Conservation (phyloP, 2,329 filamentous ascomycete species). For the Nemania sp. region DNA sequence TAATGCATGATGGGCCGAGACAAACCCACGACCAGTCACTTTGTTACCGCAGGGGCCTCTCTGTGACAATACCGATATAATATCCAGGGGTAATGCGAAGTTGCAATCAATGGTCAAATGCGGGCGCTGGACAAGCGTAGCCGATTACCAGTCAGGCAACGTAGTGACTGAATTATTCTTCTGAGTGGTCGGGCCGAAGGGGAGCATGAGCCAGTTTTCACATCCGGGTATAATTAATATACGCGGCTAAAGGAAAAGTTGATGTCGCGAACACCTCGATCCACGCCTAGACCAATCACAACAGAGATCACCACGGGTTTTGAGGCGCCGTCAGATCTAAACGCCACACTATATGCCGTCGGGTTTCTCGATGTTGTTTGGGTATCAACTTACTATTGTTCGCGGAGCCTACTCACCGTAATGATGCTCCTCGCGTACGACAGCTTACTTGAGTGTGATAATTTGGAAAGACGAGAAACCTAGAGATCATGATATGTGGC, state of each 20-base stretch:
- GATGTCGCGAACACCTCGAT: neutral
- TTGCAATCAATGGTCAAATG: neutral
- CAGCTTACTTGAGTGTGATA: too few relatives aligned
- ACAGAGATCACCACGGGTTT: neutral
- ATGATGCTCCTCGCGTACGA: too few relatives aligned
- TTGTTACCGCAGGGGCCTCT: neutral
- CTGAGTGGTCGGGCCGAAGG: neutral
- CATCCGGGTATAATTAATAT: conserved; percentile 15
- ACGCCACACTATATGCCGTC: neutral
- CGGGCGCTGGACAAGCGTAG: neutral
- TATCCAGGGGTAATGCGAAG: neutral
- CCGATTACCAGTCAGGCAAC: neutral
- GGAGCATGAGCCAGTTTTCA: conserved; percentile 25
- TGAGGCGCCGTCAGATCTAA: conserved; percentile 13
- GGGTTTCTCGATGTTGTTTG: neutral
- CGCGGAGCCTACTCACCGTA: conserved; percentile 7
- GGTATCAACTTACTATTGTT: neutral
- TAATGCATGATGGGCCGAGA: neutral
- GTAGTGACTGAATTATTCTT: too few relatives aligned
- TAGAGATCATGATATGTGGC: too few relatives aligned
- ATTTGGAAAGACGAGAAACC: too few relatives aligned
- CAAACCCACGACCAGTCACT: too few relatives aligned
- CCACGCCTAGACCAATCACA: conserved; percentile 9
- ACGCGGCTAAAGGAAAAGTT: conserved; percentile 16
- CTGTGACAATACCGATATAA: too few relatives aligned